Base-by-base conservation (phyloP, 352 stramenopile species). In the Globisporangium middletonii region DNA sequence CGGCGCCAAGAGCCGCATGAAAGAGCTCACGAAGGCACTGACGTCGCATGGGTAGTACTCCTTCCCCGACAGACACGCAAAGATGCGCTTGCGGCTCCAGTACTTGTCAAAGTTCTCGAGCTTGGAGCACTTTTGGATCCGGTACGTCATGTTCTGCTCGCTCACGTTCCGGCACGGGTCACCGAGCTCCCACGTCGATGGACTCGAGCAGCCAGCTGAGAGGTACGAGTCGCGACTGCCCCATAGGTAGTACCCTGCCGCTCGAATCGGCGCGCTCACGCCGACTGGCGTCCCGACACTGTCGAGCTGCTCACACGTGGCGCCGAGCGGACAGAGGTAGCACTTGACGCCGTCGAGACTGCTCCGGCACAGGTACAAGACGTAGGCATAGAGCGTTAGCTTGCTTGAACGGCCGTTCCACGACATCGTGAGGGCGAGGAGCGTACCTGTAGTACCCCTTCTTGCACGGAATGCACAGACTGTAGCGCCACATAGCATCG, bases 21-120 rank as follows among this genome's bases (percentile, higher is more conserved):
- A 38, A 38, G 6, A 2, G 28, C 2, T 11, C 5, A 7, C 16
- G 11, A 33, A 7, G 19, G 8, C 1, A 64, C 75, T 58, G 75
- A 89, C 79, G 53, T 83, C 71, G 45, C 81, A 91, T 0, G 53
- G 16, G 41, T 89, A 91, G 30, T 81, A 88, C 56, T 88, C 78
- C 18, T 74, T 70, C 7, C 65, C 57, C 8, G 78, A 79, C 2
- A 88, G 58, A 18, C 81, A 91, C 12, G 75, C 71, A 56, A 80
- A 91, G 13, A 91, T 67, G 15, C 81, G 68, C 33, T 68, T 72
- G n/a, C 62, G 67, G n/a, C 58, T 72, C 81, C 78, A 91, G 45
- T 72, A 81, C 8, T 63, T 62, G n/a, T 57, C 64, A 52, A 91
- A 91, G 11, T 37, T 63, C 2, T 62, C 47, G 1, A 58, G 18